A percentile compares a stretch with the other conserved stretches of the same genome.
Evolutionary conservation across 345 rosid species (phyloP).

Genomic region (Rhizophora mangle): DNA sequence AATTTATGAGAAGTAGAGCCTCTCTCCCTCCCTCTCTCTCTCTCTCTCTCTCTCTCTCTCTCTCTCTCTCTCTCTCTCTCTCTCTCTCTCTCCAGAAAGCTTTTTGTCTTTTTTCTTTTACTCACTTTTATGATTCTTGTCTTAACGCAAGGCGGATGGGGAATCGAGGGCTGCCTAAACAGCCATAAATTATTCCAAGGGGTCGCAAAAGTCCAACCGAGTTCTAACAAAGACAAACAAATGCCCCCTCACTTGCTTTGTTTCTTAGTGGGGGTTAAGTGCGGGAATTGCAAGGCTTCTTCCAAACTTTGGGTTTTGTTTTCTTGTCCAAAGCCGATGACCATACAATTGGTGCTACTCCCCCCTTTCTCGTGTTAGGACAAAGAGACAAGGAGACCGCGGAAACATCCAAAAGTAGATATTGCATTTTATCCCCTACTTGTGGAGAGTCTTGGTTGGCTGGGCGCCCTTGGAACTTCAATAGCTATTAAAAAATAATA

Average conservation of each 20-base stretch:
- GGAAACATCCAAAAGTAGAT: constrained; percentile 38
- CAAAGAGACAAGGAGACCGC: constrained; percentile 32
- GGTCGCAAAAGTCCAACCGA: constrained; percentile 52
- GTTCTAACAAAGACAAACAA: constrained; percentile 69
- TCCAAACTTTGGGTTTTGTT: constrained; percentile 36
- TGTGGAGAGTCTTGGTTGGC: constrained; percentile 2
- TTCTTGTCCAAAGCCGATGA: constrained; percentile 20
- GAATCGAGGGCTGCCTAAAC: constrained; percentile 41
- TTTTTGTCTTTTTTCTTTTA: constrained; percentile 3
- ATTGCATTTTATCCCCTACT: constrained; percentile 26
- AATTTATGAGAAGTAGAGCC: constrained; percentile 38
- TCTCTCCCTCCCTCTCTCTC: neutral
- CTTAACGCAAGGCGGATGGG: constrained; percentile 40
- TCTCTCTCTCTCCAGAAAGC: constrained; percentile 4
- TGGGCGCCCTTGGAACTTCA: neutral
- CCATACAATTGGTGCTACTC: constrained; percentile 28
- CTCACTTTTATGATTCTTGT: constrained; percentile 46
- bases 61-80: no score
- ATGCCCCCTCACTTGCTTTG: constrained; percentile 27
- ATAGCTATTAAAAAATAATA: neutral
- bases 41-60: neutral
- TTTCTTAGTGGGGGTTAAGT: constrained; percentile 36
- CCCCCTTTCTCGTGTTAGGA: constrained; percentile 19
- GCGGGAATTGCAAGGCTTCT: constrained; percentile 20
- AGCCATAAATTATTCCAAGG: constrained; percentile 43